Conservation (phyloP, 2,329 filamentous ascomycete species). For the Fusarium mexicanum region DNA sequence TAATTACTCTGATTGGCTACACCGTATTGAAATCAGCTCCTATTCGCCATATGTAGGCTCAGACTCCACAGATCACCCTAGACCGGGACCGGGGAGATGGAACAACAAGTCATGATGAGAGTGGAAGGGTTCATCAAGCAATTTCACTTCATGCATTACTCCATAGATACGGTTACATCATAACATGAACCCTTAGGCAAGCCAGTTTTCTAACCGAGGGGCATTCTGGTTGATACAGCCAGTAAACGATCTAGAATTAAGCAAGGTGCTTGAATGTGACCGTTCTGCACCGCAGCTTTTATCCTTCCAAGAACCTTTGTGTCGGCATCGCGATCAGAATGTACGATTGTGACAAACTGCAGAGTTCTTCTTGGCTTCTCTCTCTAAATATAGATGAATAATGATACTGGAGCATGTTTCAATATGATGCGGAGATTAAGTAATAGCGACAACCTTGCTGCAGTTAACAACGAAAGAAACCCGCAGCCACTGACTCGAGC, state of each 20-base stretch:
- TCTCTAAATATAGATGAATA: not conserved
- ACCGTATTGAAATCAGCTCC: not conserved
- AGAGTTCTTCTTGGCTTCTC: not conserved
- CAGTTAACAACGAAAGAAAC: accelerated
- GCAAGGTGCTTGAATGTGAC: accelerated
- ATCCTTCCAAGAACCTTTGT: too few relatives aligned
- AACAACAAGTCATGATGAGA: not conserved
- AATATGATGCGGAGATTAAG: not conserved
- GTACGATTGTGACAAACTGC: not conserved
- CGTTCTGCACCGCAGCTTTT: not conserved
- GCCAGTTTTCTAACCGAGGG: not conserved
- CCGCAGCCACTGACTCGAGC: not conserved
- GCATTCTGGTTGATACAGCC: accelerated
- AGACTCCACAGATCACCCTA: not conserved
- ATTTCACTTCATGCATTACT: not conserved
- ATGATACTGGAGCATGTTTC: not conserved
- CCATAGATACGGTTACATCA: not conserved
- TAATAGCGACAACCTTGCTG: not conserved
- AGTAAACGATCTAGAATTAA: accelerated
- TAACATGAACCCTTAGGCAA: not conserved
- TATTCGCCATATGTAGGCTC: not conserved
- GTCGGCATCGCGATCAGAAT: not conserved
- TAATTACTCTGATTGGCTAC: not conserved
- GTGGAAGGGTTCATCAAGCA: not conserved
- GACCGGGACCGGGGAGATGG: not conserved